Evolutionary conservation across 139 green algal species (phyloP), one percentile per base, ranked within the genome.

Genomic region (Pedinophyceae sp.): DNA sequence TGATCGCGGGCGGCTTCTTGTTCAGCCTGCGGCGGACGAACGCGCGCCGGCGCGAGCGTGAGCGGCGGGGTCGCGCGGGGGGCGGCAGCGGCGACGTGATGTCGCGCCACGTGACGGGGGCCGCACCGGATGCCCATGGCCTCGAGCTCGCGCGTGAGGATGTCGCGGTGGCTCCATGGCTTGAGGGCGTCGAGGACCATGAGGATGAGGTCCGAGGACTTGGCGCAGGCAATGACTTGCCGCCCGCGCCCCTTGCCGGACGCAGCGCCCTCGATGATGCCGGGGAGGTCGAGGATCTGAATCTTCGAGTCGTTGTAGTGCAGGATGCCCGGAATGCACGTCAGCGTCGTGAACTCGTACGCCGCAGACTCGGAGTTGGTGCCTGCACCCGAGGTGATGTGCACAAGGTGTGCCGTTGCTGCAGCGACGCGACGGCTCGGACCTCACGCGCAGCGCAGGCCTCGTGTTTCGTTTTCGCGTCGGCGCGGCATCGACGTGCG

Each of bases 271-370:
- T 99, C 92, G 57, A 99, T 99, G 66, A 99, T 99, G 20, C 92
- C 92, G 1, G 92, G 92, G 61, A 98, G 60, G 79, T 99, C 92
- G 58, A 99, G 77, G 61, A 99, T 77, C 77, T 97, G 89, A 40
- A 99, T 97, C 66, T 99, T 99, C 46, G 89, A 79, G 46, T 96
- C 87, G 48, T 97, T 98, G 81, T 99, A 97, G 62, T 98, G 89
- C 66, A 99, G 97, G 24, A 98, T 81, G 41, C 69, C 92, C 55
- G 80, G 80, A 52, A 95, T 94, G 77, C 92, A 98, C 2, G 91
- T 98, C 0, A 98, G 76, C 1, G 89, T 98, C 13, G 91, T 98
- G 71, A 98, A 98, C 69, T 97, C 92, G 59, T 99, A 99, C 2
- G 85, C 86, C 2, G 91, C 89, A 17, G 76, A 77, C 66, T 94